Conservation (phyloP, 2,329 filamentous ascomycete species). For the Aspergillus ochraceoroseus region DNA sequence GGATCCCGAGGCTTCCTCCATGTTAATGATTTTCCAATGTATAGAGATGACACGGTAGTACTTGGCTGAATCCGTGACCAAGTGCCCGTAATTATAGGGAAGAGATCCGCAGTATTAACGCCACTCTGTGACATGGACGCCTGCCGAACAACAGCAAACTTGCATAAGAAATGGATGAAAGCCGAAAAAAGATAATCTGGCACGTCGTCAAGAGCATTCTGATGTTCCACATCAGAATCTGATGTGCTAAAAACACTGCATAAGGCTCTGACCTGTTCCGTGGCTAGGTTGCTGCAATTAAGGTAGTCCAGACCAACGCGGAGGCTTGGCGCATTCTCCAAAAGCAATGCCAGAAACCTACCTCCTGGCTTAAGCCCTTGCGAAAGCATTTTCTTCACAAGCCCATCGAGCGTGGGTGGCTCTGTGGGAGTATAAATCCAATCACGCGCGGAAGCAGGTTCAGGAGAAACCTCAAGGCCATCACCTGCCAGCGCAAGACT, state of each 20-base stretch:
- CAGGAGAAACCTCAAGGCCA: slow-evolving; percentile 50
- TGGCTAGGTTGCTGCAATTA: slow-evolving; percentile 32
- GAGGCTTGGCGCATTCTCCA: slow-evolving; percentile 43
- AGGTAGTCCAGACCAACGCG: slow-evolving; percentile 44
- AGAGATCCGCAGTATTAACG: slow-evolving; percentile 24
- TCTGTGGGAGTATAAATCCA: slow-evolving; percentile 53
- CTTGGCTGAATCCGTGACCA: slow-evolving; percentile 6
- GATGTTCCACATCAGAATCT: slow-evolving; percentile 15
- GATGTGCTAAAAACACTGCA: slow-evolving; percentile 22
- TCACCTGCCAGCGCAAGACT: slow-evolving; percentile 51
- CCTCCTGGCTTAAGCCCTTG: slow-evolving; percentile 43
- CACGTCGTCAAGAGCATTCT: slow-evolving; percentile 26
- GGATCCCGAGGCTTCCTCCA: slow-evolving; percentile 21
- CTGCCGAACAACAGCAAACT: slow-evolving; percentile 23
- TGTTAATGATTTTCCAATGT: slow-evolving; percentile 14
- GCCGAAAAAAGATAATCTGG: slow-evolving; percentile 41
- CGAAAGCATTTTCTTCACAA: slow-evolving; percentile 49
- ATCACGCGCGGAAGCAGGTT: slow-evolving; percentile 54
- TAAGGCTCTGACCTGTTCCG: slow-evolving; percentile 31
- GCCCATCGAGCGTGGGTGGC: slow-evolving; percentile 49
- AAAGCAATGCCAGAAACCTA: slow-evolving; percentile 47
- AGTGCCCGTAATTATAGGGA: slow-evolving; percentile 26
- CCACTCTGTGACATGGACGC: slow-evolving; percentile 13
- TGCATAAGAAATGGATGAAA: slow-evolving; percentile 43
- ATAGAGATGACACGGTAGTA: slow-evolving; percentile 22